Conservation (phyloP, 768 basidiomycete species). For the Russula sp. region DNA sequence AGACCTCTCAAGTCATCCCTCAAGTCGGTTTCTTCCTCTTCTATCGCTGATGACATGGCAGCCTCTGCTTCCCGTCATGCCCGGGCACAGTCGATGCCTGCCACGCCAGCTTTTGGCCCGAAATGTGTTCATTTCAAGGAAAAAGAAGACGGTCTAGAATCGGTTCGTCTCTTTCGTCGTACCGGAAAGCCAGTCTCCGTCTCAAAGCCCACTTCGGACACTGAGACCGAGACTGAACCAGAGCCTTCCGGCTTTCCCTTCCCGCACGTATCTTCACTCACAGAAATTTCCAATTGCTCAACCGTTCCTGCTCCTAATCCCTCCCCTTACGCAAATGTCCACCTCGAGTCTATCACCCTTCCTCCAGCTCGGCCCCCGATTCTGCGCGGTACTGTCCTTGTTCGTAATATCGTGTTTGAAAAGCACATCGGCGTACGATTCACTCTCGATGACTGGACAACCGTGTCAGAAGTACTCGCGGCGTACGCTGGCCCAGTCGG, state of each 20-base stretch:
- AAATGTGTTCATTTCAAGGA: slow-evolving; percentile 86
- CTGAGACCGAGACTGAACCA: slow-evolving; percentile 29
- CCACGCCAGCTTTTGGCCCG: slow-evolving; percentile 43
- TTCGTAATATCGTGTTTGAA: slow-evolving; percentile 79
- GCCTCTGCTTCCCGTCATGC: slow-evolving; percentile 25
- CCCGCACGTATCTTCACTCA: slow-evolving; percentile 22
- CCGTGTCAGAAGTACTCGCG: slow-evolving; percentile 72
- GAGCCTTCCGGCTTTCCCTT: slow-evolving; percentile 26
- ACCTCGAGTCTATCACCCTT: slow-evolving; percentile 34
- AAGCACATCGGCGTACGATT: slow-evolving; percentile 83
- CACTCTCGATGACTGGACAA: slow-evolving; percentile 92
- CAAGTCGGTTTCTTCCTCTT: slow-evolving; percentile 52
- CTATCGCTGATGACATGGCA: slow-evolving; percentile 35
- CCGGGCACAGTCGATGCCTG: slow-evolving; percentile 52
- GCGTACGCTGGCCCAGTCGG: slow-evolving; percentile 35
- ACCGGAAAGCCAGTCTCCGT: slow-evolving; percentile 65
- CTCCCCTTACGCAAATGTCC: slow-evolving; percentile 29
- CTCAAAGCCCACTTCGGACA: slow-evolving; percentile 35
- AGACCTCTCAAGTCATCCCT: slow-evolving; percentile 84
- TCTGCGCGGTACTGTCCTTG: slow-evolving; percentile 71
- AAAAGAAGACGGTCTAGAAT: slow-evolving; percentile 51
- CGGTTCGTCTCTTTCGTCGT: slow-evolving; percentile 54
- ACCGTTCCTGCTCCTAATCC: slow-evolving; percentile 31
- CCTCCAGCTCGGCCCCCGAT: slow-evolving; percentile 32
- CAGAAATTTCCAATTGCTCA: slow-evolving; percentile 28